phyloP scores from a whole-genome alignment of 1,139 yeast species.

The Yamadazyma epiphylla region DNA sequence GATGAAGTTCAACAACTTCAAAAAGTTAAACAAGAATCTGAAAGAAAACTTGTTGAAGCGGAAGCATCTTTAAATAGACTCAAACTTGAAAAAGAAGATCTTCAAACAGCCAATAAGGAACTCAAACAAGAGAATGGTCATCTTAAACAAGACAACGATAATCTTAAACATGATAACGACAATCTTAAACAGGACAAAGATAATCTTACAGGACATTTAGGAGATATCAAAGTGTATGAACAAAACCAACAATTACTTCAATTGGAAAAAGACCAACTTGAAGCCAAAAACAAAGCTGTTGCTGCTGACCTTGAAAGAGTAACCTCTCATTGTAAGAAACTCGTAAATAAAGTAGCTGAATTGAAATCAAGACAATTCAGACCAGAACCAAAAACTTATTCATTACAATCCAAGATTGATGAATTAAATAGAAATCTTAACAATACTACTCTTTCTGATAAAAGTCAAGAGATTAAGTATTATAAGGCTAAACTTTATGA shows the following conservation, averaged over 20 bases:
- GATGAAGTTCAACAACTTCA: conserved; percentile 1
- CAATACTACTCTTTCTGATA: conserved; percentile 36
- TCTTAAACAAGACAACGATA: conserved; percentile 4
- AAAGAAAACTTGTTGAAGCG: conserved; percentile 2
- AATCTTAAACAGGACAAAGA: conserved; percentile 27
- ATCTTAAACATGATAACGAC: neutral
- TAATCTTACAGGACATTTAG: conserved; percentile 14
- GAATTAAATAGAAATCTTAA: conserved; percentile 24
- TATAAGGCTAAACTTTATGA: conserved; percentile 38
- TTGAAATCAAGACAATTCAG: conserved; percentile 7
- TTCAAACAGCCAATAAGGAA: no score
- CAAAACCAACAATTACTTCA: conserved; percentile 15
- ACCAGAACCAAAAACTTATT: no score
- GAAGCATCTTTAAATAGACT: no score
- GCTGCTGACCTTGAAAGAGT: conserved; percentile 22
- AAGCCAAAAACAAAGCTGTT: conserved; percentile 17
- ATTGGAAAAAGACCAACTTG: conserved; percentile 19
- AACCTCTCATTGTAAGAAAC: conserved; percentile 26
- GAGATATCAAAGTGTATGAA: conserved; percentile 11
- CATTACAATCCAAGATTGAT: conserved; percentile 8
- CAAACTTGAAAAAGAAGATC: no score
- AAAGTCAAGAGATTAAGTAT: conserved; percentile 31
- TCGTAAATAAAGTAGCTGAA: conserved; percentile 28
- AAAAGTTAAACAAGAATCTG: conserved; percentile 8
- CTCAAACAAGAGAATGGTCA: conserved; percentile 11